phyloP scores from a whole-genome alignment of 2,329 filamentous ascomycete genomes.

The Esteya vermicola region DNA sequence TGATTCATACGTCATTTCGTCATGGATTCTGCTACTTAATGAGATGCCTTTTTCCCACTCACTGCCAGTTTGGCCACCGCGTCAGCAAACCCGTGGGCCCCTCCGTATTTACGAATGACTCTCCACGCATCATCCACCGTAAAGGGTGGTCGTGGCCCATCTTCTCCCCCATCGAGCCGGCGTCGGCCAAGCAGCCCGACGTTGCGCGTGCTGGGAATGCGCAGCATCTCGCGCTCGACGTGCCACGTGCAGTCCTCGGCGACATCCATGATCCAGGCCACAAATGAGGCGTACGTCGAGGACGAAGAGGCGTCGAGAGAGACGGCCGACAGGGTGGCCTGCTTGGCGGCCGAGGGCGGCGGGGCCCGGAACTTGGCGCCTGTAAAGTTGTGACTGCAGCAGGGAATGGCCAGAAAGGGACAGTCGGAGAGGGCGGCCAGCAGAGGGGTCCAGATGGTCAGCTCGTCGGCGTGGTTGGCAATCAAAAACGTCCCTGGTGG shows the following conservation, averaged over 20 bases:
- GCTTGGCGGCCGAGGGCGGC: conserved; percentile 29
- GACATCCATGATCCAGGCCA: conserved; percentile 60
- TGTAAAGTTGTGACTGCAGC: conserved; percentile 78
- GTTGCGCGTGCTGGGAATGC: conserved; percentile 88
- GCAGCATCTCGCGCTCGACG: conserved; percentile 69
- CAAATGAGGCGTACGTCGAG: conserved; percentile 73
- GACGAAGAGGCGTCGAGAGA: conserved; percentile 33
- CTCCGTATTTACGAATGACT: conserved; percentile 36
- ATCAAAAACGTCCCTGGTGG: conserved; percentile 72
- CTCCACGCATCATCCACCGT: conserved; percentile 11
- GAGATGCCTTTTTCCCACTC: conserved; percentile 1
- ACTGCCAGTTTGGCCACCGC: conserved; percentile 21
- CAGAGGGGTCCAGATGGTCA: conserved; percentile 91
- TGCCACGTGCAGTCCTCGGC: conserved; percentile 59
- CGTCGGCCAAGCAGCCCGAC: conserved; percentile 60
- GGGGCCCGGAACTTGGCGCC: conserved; percentile 61
- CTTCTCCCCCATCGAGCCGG: conserved; percentile 14
- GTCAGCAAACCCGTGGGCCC: conserved; percentile 42
- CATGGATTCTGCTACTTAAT: too few species aligned
- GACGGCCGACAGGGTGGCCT: conserved; percentile 22
- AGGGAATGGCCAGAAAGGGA: conserved; percentile 86
- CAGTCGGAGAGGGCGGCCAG: conserved; percentile 62
- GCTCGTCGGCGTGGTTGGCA: conserved; percentile 91
- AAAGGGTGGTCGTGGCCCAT: conserved; percentile 19
- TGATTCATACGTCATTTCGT: too few species aligned